Percentiles rank a stretch among this genome's conserved stretches.
These are phyloP conservation scores for Gardenia jasminoides DNA, from an alignment of 257 asterid genomes.

Conservation along the genomic window DNA sequence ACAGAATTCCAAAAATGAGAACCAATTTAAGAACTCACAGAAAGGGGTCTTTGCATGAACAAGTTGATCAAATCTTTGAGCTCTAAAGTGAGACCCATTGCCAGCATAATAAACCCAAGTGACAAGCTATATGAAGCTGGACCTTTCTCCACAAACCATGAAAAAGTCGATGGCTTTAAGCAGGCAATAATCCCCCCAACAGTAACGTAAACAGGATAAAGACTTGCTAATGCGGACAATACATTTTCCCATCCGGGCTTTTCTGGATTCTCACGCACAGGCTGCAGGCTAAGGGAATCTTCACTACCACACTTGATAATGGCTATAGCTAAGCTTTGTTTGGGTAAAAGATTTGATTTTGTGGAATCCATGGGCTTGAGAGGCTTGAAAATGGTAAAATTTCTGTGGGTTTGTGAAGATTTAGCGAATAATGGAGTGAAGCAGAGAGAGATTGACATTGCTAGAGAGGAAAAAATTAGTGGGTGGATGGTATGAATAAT, in stretches of 20 bases:
- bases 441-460: constrained; percentile 56
- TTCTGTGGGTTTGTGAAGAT: constrained; percentile 24
- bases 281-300: constrained; percentile 23
- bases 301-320: constrained; percentile 17
- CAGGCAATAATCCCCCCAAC: constrained; percentile 75
- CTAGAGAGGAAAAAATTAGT: background rate
- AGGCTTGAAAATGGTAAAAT: constrained; percentile 32
- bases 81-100: constrained; percentile 90
- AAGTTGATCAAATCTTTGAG: constrained; percentile 64
- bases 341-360: constrained; percentile 14
- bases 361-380: constrained; percentile 27
- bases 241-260: constrained; percentile 64
- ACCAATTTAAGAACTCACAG: constrained; percentile 46
- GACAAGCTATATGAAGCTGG: constrained; percentile 72
- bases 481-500: too few relatives aligned
- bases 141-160: constrained; percentile 71
- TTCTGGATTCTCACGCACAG: constrained; percentile 25
- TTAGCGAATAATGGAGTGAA: constrained; percentile 32
- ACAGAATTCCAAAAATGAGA: background rate
- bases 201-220: constrained; percentile 82
- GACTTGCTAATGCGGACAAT: constrained; percentile 62
- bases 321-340: constrained; percentile 18
- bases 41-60: constrained; percentile 47
- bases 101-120: constrained; percentile 80
- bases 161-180: constrained; percentile 59